Conservation (phyloP, 1,284 basidiomycete genomes). For the Rhodotorula sp. region DNA sequence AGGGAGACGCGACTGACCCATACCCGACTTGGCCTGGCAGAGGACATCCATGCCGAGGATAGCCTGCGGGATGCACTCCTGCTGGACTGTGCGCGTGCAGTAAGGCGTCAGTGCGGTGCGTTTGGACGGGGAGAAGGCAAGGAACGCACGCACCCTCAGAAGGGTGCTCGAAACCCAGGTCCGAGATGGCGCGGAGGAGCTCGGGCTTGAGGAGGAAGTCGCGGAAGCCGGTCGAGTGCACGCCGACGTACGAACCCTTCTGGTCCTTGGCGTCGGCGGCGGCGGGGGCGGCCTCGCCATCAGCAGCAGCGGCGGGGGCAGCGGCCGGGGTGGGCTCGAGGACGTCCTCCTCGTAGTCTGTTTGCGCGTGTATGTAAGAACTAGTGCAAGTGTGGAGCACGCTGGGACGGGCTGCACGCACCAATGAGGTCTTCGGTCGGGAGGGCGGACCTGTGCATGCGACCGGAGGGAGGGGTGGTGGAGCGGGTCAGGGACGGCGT, state of each 20-base stretch:
- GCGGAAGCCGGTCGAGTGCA: slow-evolving; percentile 73
- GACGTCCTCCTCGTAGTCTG: slow-evolving; percentile 68
- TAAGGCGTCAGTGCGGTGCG: not conserved
- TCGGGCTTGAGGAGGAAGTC: slow-evolving; percentile 98
- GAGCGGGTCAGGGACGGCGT: not conserved
- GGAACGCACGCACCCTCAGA: slow-evolving; percentile 78
- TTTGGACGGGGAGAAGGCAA: too few species aligned
- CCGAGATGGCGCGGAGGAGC: slow-evolving; percentile 94
- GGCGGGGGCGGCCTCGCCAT: slow-evolving; percentile 55
- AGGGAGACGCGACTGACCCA: slow-evolving; percentile 58
- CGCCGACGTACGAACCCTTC: slow-evolving; percentile 96
- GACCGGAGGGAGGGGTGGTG: not conserved
- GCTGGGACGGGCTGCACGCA: not conserved
- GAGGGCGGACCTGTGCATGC: slow-evolving; percentile 13
- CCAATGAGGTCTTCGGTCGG: slow-evolving; percentile 41
- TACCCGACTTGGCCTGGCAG: slow-evolving; percentile 99
- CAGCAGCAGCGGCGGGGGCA: slow-evolving; percentile 49
- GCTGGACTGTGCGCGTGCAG: slow-evolving; percentile 73
- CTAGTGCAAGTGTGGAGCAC: not conserved
- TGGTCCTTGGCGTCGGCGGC: slow-evolving; percentile 71
- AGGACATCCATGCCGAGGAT: slow-evolving; percentile 99
- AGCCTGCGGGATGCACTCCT: slow-evolving; percentile 99
- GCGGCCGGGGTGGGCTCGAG: slow-evolving; percentile 56
- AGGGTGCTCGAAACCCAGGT: slow-evolving; percentile 98
- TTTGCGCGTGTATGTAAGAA: not conserved